Percentiles rank a stretch among this genome's conserved stretches.
These are phyloP conservation scores for Apiotrichum gamsii DNA, from an alignment of 1,284 basidiomycete genomes.

Conservation along the genomic window DNA sequence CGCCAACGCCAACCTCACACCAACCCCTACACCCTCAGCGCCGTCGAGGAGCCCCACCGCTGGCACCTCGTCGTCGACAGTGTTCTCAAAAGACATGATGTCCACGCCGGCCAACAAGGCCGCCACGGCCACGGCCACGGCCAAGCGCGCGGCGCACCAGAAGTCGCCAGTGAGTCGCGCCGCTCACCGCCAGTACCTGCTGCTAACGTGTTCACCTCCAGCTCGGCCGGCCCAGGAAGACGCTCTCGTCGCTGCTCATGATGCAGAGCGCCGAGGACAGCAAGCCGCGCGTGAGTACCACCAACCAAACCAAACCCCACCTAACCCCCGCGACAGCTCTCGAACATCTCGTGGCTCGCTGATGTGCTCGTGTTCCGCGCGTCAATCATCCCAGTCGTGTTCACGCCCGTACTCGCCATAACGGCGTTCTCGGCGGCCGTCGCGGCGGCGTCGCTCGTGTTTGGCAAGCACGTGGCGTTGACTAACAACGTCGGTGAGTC, in stretches of 20 bases:
- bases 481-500: constrained; percentile 45
- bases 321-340: constrained; percentile 27
- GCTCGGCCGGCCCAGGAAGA: constrained; percentile 6
- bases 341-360: constrained; percentile 78
- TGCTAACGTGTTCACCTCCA: too few relatives aligned
- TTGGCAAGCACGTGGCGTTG: constrained; percentile 36
- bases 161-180: too few relatives aligned
- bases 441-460: constrained; percentile 36
- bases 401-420: constrained; percentile 67
- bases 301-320: constrained; percentile 39
- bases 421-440: constrained; percentile 60
- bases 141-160: too few relatives aligned
- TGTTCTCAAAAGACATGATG: too few relatives aligned
- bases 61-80: too few relatives aligned
- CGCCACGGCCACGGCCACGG: too few relatives aligned
- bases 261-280: constrained; percentile 41
- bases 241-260: constrained; percentile 32
- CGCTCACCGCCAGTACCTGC: too few relatives aligned
- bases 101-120: too few relatives aligned
- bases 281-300: constrained; percentile 38
- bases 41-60: too few relatives aligned
- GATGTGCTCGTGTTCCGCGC: constrained; percentile 67
- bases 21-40: too few relatives aligned
- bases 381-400: constrained; percentile 54
- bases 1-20: too few relatives aligned